Evolutionary conservation across 306 rosid species (phyloP).

Genomic region (Carpinus fangiana): DNA sequence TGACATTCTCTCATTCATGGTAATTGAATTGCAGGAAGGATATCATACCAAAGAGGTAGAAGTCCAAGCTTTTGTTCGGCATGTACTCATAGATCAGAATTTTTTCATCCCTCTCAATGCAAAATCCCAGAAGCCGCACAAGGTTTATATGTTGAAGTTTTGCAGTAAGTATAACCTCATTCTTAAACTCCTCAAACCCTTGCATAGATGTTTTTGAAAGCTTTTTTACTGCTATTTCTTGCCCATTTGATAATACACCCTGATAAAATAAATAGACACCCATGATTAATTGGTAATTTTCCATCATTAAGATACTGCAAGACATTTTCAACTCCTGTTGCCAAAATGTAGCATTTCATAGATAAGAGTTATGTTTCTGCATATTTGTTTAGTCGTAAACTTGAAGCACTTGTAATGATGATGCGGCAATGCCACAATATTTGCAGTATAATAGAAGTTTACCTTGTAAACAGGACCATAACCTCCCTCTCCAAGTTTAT

Average conservation of each 20-base stretch:
- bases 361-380: not conserved
- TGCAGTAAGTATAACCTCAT: conserved; percentile 49
- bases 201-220: not conserved
- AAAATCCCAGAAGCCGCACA: conserved; percentile 39
- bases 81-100: conserved; percentile 50
- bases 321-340: not conserved
- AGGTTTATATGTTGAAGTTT: conserved; percentile 52
- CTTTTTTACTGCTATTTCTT: not conserved
- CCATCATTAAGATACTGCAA: no score
- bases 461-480: conserved; percentile 59
- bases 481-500: conserved; percentile 62
- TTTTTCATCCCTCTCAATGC: conserved; percentile 38
- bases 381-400: no score
- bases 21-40: not conserved
- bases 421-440: no score
- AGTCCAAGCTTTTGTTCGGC: conserved; percentile 52
- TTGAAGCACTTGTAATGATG: not conserved
- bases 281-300: not conserved
- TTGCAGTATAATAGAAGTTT: not conserved
- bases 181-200: conserved; percentile 45
- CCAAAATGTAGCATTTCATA: not conserved
- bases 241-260: not conserved
- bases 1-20: not conserved
- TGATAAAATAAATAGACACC: not conserved
- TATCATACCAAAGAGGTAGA: conserved; percentile 38